Evolutionary conservation across 768 basidiomycete species (phyloP), one percentile per base, ranked within the genome.

Genomic region (Rhizopogon sp.): DNA sequence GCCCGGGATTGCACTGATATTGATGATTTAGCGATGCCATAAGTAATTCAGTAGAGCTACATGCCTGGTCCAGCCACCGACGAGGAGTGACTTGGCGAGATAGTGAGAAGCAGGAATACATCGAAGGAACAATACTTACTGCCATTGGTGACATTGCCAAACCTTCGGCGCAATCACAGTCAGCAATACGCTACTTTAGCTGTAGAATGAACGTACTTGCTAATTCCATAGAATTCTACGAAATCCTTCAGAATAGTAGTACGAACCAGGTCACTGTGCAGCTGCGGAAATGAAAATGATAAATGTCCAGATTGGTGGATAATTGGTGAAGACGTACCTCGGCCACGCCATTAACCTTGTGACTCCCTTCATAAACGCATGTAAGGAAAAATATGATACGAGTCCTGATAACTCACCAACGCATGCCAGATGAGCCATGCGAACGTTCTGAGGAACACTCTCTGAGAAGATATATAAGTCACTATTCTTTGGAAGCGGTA

Each of bases 331-430:
- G 20, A 37, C 58, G 29, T 59, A 87, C 84, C 75, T 94, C 96
- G 9, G 97, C 96, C 13, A 98, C 97, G 64, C 97, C 96, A 62
- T 99, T 99, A 64, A 94, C 89, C 67, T 86, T 90, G 62, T 86
- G 82, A 64, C 87, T 89, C 29, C 84, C 84, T 84, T 55, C 49
- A 58, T 16, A 43, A 22, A 31, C 46, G 33, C 1, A 49, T 37
- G n/a, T 53, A 31, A 22, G 44, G 25, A 43, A 28, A 33, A 43
- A 37, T 37, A 37, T 37, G 35, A 20, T 57, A 54, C 55, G 33
- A 52, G 37, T 39, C 8, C 14, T 25, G 8, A 6, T 46, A 50
- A 5, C 60, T 44, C 62, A 71, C 80, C 93, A 56, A 98, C 88
- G 68, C 87, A 88, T 16, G 97, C 97, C 25, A 99, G 76, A 70